Evolutionary conservation across 2,329 filamentous ascomycete species (phyloP), one percentile per base, ranked within the genome.

Genomic region (Kalaharituber pfeilii): DNA sequence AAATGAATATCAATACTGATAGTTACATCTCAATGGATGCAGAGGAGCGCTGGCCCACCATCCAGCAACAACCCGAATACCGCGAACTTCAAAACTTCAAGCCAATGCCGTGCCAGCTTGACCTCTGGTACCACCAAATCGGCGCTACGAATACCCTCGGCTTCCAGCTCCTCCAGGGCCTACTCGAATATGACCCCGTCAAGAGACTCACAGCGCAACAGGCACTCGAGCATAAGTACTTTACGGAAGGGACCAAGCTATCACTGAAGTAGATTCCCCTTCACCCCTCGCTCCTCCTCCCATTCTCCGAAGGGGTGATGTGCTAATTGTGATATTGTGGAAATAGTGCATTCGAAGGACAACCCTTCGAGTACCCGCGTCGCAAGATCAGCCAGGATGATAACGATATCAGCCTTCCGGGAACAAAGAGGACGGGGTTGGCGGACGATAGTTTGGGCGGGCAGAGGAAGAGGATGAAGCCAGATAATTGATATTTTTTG

Each of bases 371-470:
- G 64, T 98, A 98, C 67, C 91, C 91, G 0, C 81, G 87, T 65
- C 77, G 91, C 6, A 78, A 89, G 50, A 88, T 98, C 39, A 94
- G 84, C 63, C 82, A 93, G 63, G 91, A 98, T 65, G 87, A 95
- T 66, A 94, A 94, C 63, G 91, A 96, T 68, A 95, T 96, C 54
- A 94, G 86, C 67, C 69, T 95, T 30, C 86, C 89, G 0, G 91
- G 89, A 0, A 94, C 88, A 0, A 96, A 96, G 71, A 74, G 88
- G 56, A 89, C 83, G 60, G 89, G 84, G 0, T 66, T 94, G 39
- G 84, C 83, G 0, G 89, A 96, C 65, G 89, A 95, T 67, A 75
- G 72, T 52, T 65, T 93, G n/a, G 72, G 80, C 45, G 69, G 79
- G 30, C 77, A 78, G 0, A 69, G 70, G 3, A 83, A 83, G 69